These are phyloP conservation scores for Malassezia cuniculi DNA, from an alignment of 1,284 basidiomycete genomes.

Conservation along the genomic window DNA sequence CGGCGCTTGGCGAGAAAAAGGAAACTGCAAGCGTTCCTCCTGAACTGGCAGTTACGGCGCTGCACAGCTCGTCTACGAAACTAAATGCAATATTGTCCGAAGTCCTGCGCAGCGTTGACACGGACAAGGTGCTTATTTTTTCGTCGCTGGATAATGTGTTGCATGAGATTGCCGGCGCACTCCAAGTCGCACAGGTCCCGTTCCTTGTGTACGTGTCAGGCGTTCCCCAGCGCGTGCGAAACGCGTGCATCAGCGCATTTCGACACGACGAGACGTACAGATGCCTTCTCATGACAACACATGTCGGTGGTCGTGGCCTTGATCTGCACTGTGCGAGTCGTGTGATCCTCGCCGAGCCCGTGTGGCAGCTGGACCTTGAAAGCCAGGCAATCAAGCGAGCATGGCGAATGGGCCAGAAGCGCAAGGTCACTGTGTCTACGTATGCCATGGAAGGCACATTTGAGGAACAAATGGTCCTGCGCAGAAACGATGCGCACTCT, in stretches of 20 bases:
- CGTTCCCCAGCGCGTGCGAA: conserved; percentile 10
- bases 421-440: conserved; percentile 9
- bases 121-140: conserved; percentile 15
- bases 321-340: conserved; percentile 14
- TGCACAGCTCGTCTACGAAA: conserved; percentile 9
- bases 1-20: too few species aligned
- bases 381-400: conserved; percentile 16
- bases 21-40: neutral
- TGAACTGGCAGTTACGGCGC: neutral
- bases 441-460: conserved; percentile 10
- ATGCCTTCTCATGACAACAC: conserved; percentile 13
- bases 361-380: conserved; percentile 14
- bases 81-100: conserved; percentile 9
- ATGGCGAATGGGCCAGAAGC: conserved; percentile 17
- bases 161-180: conserved; percentile 8
- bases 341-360: conserved; percentile 13
- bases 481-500: neutral
- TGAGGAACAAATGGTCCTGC: conserved; percentile 4
- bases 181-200: conserved; percentile 11
- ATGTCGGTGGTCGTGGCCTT: conserved; percentile 13
- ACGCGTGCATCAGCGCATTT: conserved; percentile 9
- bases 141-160: conserved; percentile 11
- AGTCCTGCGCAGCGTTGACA: neutral
- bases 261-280: neutral
- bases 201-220: conserved; percentile 13